Evolutionary conservation across 306 rosid species (phyloP).

Genomic region (Lathyrus oleraceus): DNA sequence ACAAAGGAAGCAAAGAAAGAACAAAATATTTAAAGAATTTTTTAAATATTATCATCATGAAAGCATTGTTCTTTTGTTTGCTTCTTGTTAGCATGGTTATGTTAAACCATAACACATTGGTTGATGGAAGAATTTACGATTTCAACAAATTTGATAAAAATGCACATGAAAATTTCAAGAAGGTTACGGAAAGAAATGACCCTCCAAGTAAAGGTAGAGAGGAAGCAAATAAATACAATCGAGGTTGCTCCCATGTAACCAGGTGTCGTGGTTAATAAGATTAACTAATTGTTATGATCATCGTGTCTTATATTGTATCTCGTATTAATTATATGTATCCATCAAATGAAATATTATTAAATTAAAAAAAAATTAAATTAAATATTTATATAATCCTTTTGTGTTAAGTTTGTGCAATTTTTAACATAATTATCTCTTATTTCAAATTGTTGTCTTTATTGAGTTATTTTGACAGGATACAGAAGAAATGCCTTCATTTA

Average conservation of each 20-base stretch:
- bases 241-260: background rate
- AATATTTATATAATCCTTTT: no score
- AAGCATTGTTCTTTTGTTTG: background rate
- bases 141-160: background rate
- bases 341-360: no score
- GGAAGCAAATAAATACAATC: background rate
- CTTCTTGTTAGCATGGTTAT: background rate
- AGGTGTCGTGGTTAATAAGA: background rate
- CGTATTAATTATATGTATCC: no score
- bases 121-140: background rate
- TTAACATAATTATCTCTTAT: no score
- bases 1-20: background rate
- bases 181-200: background rate
- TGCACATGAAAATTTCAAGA: background rate
- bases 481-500: no score
- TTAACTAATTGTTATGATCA: background rate
- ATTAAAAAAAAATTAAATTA: no score
- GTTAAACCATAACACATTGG: background rate
- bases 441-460: no score
- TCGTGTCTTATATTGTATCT: background rate
- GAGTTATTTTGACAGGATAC: no score
- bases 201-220: background rate
- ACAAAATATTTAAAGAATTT: no score
- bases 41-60: background rate
- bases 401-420: no score